Conservation (phyloP, 768 basidiomycete species). For the Lactarius trivialis region DNA sequence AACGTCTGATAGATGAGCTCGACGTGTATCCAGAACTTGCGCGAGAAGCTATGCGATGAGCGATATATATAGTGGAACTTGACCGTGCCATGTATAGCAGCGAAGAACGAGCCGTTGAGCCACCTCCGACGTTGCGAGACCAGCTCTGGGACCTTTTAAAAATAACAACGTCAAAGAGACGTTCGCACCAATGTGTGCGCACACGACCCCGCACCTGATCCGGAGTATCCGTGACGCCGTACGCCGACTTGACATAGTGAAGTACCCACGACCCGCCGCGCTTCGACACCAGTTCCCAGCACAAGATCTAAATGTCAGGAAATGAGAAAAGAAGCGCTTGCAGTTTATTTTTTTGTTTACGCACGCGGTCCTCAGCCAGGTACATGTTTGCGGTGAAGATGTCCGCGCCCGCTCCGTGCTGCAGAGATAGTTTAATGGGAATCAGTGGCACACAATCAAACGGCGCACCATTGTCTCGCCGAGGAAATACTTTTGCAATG, state of each 20-base stretch:
- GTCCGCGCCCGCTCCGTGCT: conserved; percentile 79
- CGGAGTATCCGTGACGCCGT: conserved; percentile 88
- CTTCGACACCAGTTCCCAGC: conserved; percentile 98
- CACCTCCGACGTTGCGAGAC: conserved; percentile 93
- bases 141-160: conserved; percentile 88
- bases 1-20: conserved; percentile 89
- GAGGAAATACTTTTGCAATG: conserved; percentile 91
- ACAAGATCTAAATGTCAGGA: conserved; percentile 55
- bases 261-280: conserved; percentile 84
- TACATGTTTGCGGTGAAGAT: conserved; percentile 98
- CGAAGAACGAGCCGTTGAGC: conserved; percentile 99
- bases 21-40: conserved; percentile 93
- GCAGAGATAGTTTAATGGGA: background rate
- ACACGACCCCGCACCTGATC: conserved; percentile 54
- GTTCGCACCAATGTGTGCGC: too few species aligned
- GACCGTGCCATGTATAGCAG: conserved; percentile 83
- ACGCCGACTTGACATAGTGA: conserved; percentile 95
- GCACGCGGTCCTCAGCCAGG: conserved; percentile 78
- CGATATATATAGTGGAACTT: conserved; percentile 97
- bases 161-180: too few species aligned
- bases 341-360: conserved; percentile 23
- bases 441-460: background rate
- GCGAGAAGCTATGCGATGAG: conserved; percentile 69
- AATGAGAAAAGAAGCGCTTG: background rate
- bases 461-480: conserved; percentile 80